phyloP scores from a whole-genome alignment of 805 yeast genomes.

The Starmerella stellata region DNA sequence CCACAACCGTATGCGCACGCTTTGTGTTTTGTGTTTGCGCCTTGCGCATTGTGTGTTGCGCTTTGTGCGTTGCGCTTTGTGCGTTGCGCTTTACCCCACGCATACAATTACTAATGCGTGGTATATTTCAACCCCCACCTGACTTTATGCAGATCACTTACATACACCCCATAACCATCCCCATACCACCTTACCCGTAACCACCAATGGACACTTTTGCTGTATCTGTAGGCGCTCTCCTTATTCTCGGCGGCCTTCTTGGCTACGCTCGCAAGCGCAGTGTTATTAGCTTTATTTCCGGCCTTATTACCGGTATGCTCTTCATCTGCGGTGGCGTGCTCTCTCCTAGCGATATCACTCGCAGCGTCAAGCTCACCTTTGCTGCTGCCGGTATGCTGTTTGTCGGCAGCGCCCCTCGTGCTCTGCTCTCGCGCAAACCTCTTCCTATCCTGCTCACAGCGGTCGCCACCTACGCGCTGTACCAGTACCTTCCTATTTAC shows the following conservation, averaged over 20 bases:
- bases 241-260: slow-evolving; percentile 51
- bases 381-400: slow-evolving; percentile 49
- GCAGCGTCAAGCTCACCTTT: slow-evolving; percentile 66
- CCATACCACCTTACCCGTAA: too few species aligned
- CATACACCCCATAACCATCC: too few species aligned
- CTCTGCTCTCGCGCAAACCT: slow-evolving; percentile 47
- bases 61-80: too few species aligned
- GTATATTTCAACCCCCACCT: too few species aligned
- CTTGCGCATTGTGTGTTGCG: too few species aligned
- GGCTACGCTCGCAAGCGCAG: slow-evolving; percentile 57
- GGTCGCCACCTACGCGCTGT: slow-evolving; percentile 45
- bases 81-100: too few species aligned
- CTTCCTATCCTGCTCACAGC: slow-evolving; percentile 50
- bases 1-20: too few species aligned
- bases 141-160: too few species aligned
- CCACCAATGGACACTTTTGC: slow-evolving; percentile 74
- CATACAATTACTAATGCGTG: too few species aligned
- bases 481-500: slow-evolving; percentile 47
- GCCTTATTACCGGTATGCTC: slow-evolving; percentile 29
- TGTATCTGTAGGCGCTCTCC: slow-evolving; percentile 48
- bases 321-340: slow-evolving; percentile 38
- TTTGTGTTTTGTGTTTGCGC: too few species aligned
- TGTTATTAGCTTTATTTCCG: slow-evolving; percentile 65
- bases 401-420: slow-evolving; percentile 57
- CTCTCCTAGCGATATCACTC: slow-evolving; percentile 50